Conservation (phyloP, 2,329 filamentous ascomycete species). For the Cercospora sojina region DNA sequence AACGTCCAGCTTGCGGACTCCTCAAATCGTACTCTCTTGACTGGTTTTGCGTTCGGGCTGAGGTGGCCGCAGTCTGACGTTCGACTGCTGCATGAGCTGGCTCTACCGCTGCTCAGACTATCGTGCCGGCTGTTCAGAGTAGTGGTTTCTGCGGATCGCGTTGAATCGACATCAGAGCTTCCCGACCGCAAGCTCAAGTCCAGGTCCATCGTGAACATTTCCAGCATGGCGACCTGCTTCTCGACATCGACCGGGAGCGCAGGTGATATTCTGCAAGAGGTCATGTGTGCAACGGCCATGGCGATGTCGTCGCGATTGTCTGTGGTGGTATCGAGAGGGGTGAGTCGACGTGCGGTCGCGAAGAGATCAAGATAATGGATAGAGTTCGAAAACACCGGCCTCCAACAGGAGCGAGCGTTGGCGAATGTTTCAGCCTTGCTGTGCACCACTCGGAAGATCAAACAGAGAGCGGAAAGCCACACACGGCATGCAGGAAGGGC, state of each 20-base stretch:
- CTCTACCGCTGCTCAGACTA: slow-evolving; percentile 20
- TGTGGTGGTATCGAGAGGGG: neutral
- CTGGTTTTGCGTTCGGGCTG: slow-evolving; percentile 11
- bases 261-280: slow-evolving; percentile 4
- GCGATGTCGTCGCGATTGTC: slow-evolving; percentile 2
- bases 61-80: slow-evolving; percentile 17
- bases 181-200: slow-evolving; percentile 5
- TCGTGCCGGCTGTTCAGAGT: slow-evolving; percentile 19
- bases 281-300: slow-evolving; percentile 14
- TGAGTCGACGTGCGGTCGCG: neutral
- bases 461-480: slow-evolving; percentile 9
- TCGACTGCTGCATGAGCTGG: slow-evolving; percentile 20
- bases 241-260: slow-evolving; percentile 8
- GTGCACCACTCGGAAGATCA: slow-evolving; percentile 12
- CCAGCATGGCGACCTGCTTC: slow-evolving; percentile 13
- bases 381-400: slow-evolving; percentile 11
- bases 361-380: slow-evolving; percentile 1
- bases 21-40: slow-evolving; percentile 21
- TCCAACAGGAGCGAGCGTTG: neutral
- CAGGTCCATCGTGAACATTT: slow-evolving; percentile 10
- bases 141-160: slow-evolving; percentile 18
- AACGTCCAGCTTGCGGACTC: slow-evolving; percentile 23
- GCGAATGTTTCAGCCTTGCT: slow-evolving; percentile 16
- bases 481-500: slow-evolving; percentile 1
- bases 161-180: slow-evolving; percentile 8